Percentiles rank a stretch among this genome's conserved stretches.
These are phyloP conservation scores for Cinnamomum chago DNA, from an alignment of 164 flowering plant genomes.

Conservation along the genomic window DNA sequence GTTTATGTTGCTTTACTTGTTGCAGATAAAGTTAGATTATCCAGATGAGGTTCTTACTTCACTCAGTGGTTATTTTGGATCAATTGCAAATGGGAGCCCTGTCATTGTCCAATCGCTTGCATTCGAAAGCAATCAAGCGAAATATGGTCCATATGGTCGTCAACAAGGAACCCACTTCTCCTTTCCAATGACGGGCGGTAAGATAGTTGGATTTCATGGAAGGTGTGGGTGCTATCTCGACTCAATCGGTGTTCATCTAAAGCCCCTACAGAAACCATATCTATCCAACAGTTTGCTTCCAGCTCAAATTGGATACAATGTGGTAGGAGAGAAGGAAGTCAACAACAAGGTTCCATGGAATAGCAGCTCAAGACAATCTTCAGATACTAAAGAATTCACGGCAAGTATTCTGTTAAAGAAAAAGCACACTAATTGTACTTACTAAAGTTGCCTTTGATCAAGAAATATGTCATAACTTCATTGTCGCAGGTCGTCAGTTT, in stretches of 20 bases:
- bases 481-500: neutral
- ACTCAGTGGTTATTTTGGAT: slow-evolving; percentile 58
- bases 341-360: slow-evolving; percentile 3
- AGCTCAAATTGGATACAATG: slow-evolving; percentile 30
- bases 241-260: slow-evolving; percentile 63
- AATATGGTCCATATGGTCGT: slow-evolving; percentile 69
- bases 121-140: slow-evolving; percentile 52
- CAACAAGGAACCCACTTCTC: slow-evolving; percentile 57
- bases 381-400: slow-evolving; percentile 16
- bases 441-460: neutral
- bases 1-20: neutral
- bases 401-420: slow-evolving; percentile 10
- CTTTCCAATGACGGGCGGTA: slow-evolving; percentile 37
- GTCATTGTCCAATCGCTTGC: slow-evolving; percentile 51
- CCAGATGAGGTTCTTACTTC: slow-evolving; percentile 69
- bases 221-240: slow-evolving; percentile 50
- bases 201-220: slow-evolving; percentile 80
- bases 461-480: neutral
- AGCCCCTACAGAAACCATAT: slow-evolving; percentile 29
- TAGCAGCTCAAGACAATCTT: slow-evolving; percentile 15
- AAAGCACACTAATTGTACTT: neutral
- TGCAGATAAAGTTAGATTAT: slow-evolving; percentile 62
- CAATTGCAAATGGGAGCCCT: slow-evolving; percentile 17
- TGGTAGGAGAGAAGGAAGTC: slow-evolving; percentile 43
- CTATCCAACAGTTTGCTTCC: slow-evolving; percentile 24